phyloP scores from a whole-genome alignment of 345 rosid genomes.

The Mercurialis annua region DNA sequence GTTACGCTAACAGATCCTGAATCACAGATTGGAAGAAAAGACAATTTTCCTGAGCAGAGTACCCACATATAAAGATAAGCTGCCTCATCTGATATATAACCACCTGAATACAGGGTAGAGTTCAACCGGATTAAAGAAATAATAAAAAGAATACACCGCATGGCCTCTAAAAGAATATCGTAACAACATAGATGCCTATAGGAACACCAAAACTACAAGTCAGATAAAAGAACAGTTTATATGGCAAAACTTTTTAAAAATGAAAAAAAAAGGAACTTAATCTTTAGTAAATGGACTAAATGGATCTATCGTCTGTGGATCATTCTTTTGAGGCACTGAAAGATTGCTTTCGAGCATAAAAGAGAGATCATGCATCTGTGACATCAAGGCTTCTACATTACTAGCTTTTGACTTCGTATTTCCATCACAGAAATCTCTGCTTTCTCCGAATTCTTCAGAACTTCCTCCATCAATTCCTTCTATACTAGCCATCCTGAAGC shows the following conservation, averaged over 20 bases:
- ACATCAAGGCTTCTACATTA: slow-evolving; percentile 47
- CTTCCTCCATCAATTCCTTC: slow-evolving; percentile 27
- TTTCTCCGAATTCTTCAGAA: slow-evolving; percentile 24
- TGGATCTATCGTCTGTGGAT: slow-evolving; percentile 10
- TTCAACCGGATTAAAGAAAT: background rate
- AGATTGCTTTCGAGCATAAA: slow-evolving; percentile 74
- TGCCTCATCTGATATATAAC: too few relatives aligned
- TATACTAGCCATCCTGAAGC: slow-evolving; percentile 35
- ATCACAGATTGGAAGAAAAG: too few relatives aligned
- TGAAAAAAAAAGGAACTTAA: background rate
- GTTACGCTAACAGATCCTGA: too few relatives aligned
- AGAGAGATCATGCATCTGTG: slow-evolving; percentile 88
- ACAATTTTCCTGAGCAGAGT: too few relatives aligned
- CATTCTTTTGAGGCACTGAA: slow-evolving; percentile 40
- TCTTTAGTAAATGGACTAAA: slow-evolving; percentile 12
- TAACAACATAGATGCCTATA: background rate
- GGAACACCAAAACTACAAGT: background rate
- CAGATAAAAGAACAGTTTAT: slow-evolving; percentile 7
- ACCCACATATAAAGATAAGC: too few relatives aligned
- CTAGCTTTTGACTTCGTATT: slow-evolving; percentile 30
- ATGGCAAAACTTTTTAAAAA: background rate
- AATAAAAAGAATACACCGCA: background rate
- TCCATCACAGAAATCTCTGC: slow-evolving; percentile 18
- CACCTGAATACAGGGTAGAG: too few relatives aligned
- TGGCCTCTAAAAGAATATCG: background rate